Base-by-base conservation (phyloP, 2,329 filamentous ascomycete species). In the Esteya vermicola region DNA sequence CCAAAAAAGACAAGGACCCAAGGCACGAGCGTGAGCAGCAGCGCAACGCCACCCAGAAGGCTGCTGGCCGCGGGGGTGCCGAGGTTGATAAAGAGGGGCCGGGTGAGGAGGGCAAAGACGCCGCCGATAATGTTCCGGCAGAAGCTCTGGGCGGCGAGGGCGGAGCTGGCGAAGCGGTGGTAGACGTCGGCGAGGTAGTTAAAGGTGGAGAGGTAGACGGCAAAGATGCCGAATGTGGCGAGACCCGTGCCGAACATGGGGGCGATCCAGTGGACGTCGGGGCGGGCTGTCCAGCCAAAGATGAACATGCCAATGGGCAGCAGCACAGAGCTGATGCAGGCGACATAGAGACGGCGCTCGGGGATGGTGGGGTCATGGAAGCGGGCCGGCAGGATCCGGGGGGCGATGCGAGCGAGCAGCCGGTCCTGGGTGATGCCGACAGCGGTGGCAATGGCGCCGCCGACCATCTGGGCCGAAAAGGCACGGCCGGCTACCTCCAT, bases 151-250 rank as follows among this genome's bases (percentile, higher is more conserved):
- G 86, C 85, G 0, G 88, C 88, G 6, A 94, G 63, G 0, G 88
- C 86, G 1, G 83, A 91, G 30, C 79, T 85, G 0, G 88, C 85
- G 51, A 89, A 94, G 3, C 72, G 67, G 53, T 86, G 81, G 57
- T 94, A 95, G 2, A 79, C 80, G 54, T 95, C 88, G 18, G 86
- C 85, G 2, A 95, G 68, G 50, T 93, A 95, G 55, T 95, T 95
- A 63, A 95, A 94, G 0, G 85, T 83, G 3, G 86, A 80, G 1
- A 95, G 69, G 53, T 93, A 93, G 27, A 95, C 76, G 31, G 75
- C 79, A 56, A 85, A 89, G 47, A 95, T 93, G 22, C 88, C 81
- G 65, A 89, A 82, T 0, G 82, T 89, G 0, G 85, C 78, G 43
- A 85, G 72, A 0, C 68, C 74, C 26, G 94, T 67, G 1, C 70